phyloP scores from a whole-genome alignment of 441 rosid genomes.

The Aquilaria agallochum region DNA sequence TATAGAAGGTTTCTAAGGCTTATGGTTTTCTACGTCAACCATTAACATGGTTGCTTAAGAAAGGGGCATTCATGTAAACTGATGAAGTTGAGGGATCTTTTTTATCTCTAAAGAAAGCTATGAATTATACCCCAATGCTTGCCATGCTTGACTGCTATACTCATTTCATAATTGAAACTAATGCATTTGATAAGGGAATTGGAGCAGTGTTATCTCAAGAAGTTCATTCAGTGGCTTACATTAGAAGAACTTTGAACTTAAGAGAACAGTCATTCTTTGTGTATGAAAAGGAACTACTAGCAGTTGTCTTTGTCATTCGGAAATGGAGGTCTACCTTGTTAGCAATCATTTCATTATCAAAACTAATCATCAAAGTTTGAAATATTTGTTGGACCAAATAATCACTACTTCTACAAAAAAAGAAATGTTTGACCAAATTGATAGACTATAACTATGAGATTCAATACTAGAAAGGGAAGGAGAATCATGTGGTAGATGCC shows the following conservation, averaged over 20 bases:
- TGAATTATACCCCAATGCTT: too few species aligned
- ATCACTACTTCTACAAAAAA: not conserved
- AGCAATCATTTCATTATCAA: not conserved
- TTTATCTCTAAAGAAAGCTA: not conserved
- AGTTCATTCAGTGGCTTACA: too few species aligned
- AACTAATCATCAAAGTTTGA: not conserved
- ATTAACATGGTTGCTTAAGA: not conserved
- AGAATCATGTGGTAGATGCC: constrained; percentile 1
- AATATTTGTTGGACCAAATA: not conserved
- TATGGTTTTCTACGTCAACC: not conserved
- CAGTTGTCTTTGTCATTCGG: too few species aligned
- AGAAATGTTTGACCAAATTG: not conserved
- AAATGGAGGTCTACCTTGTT: too few species aligned
- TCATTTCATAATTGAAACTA: too few species aligned
- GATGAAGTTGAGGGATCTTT: not conserved
- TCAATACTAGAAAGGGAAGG: constrained; percentile 2
- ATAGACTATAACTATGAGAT: constrained; percentile 4
- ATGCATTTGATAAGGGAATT: too few species aligned
- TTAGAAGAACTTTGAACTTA: too few species aligned
- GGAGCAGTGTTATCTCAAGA: too few species aligned
- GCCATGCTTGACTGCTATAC: too few species aligned
- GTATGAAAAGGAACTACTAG: too few species aligned
- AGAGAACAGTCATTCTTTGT: not conserved
- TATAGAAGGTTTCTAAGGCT: not conserved
- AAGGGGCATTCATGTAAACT: not conserved